A percentile compares a stretch with the other conserved stretches of the same genome.
Evolutionary conservation across 305 asterid genomes (phyloP).

Genomic region (Fraxinus dipetala): DNA sequence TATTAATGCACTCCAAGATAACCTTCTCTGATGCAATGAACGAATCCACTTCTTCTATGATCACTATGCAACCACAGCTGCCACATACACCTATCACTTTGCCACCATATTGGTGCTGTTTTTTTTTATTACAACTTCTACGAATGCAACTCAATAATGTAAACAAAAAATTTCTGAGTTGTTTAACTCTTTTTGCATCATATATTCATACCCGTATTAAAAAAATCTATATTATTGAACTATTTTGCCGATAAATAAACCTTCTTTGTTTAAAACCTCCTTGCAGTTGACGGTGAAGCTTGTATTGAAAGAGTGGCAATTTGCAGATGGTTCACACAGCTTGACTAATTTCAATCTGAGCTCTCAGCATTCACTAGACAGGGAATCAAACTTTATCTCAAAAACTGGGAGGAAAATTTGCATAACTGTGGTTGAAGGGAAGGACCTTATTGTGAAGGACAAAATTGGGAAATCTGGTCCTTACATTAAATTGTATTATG

Average conservation of each 20-base stretch:
- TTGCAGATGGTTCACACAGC: constrained; percentile 85
- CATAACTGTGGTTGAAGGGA: constrained; percentile 74
- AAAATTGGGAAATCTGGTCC: constrained; percentile 75
- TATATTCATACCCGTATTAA: background rate
- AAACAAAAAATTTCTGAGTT: background rate
- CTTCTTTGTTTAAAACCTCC: constrained; percentile 16
- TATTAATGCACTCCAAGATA: background rate
- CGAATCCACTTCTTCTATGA: background rate
- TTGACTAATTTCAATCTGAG: constrained; percentile 34
- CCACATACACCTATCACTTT: background rate
- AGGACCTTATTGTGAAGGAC: constrained; percentile 69
- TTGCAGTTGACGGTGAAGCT: constrained; percentile 86
- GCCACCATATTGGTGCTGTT: background rate
- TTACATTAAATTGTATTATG: constrained; percentile 76
- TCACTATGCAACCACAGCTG: background rate
- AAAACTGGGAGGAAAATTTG: constrained; percentile 78
- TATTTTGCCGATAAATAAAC: constrained; percentile 2
- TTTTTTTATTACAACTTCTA: background rate
- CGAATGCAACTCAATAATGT: background rate
- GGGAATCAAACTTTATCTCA: constrained; percentile 45
- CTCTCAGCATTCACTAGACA: constrained; percentile 48
- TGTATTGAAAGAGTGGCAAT: constrained; percentile 90
- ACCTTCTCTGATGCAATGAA: background rate
- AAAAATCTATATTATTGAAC: background rate
- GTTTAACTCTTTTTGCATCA: background rate